Evolutionary conservation across 2,329 filamentous ascomycete species (phyloP).

Genomic region (Colletotrichum ledebouriae): DNA sequence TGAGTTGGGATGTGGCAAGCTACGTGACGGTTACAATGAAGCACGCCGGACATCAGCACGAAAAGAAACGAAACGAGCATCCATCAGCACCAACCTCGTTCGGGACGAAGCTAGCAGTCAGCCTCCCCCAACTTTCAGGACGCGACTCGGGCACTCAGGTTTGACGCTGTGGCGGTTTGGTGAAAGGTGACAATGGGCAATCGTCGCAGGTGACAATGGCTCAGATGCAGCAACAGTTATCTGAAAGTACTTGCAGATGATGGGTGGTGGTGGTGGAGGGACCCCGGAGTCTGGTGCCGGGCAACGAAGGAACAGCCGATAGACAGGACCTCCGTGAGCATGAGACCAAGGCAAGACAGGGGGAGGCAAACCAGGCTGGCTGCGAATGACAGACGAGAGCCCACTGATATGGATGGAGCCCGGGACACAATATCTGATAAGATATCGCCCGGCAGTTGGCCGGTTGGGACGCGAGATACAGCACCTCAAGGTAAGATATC

Average conservation of each 20-base stretch:
- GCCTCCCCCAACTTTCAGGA: constrained; percentile 12
- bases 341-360: no score
- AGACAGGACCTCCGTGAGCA: no score
- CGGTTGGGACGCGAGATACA: constrained; percentile 1
- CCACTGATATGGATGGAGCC: constrained; percentile 16
- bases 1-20: constrained; percentile 23
- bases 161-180: constrained; percentile 15
- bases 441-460: neutral
- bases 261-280: constrained; percentile 16
- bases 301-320: no score
- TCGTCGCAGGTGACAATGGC: constrained; percentile 22
- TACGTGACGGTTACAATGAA: constrained; percentile 30
- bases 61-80: constrained; percentile 6
- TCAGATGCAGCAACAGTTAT: neutral
- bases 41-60: constrained; percentile 2
- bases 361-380: no score
- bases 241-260: neutral
- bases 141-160: neutral
- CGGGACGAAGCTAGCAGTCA: neutral
- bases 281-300: no score
- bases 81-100: neutral
- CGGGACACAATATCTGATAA: constrained; percentile 5
- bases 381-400: no score
- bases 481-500: neutral
- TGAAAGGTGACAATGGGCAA: constrained; percentile 22